phyloP scores from a whole-genome alignment of 345 rosid species.

The Eucalyptus melliodora region DNA sequence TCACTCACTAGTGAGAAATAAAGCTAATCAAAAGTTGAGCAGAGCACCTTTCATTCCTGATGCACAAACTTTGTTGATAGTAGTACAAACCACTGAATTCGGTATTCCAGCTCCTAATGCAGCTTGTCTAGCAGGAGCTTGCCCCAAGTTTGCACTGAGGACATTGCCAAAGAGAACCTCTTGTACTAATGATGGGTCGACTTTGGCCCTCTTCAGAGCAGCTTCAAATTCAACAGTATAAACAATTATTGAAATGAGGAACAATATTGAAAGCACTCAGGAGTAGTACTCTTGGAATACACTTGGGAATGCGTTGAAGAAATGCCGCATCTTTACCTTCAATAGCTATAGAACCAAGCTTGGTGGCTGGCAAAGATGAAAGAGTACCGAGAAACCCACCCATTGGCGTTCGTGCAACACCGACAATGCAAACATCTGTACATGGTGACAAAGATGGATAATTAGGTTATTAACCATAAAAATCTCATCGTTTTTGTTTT shows the following conservation, averaged over 20 bases:
- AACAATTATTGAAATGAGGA: background rate
- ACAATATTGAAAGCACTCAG: background rate
- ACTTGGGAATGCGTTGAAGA: background rate
- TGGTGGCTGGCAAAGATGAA: conserved; percentile 78
- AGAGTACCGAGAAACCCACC: conserved; percentile 89
- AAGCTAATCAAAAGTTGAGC: background rate
- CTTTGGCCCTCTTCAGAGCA: conserved; percentile 82
- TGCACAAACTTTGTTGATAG: conserved; percentile 96
- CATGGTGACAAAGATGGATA: background rate
- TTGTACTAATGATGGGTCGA: conserved; percentile 82
- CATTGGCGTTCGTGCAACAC: conserved; percentile 96
- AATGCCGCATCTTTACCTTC: conserved; percentile 27
- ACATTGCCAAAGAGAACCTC: conserved; percentile 96
- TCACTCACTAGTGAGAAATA: background rate
- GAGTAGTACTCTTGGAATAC: background rate
- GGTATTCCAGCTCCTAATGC: conserved; percentile 94
- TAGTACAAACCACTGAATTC: conserved; percentile 75
- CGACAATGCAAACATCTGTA: conserved; percentile 91
- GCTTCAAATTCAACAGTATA: conserved; percentile 26
- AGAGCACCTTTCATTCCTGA: conserved; percentile 94
- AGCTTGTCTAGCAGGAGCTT: conserved; percentile 99
- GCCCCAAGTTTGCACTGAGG: conserved; percentile 92
- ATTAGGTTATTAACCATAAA: background rate
- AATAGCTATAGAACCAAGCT: conserved; percentile 88
- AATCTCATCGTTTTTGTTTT: background rate